A percentile compares a stretch with the other conserved stretches of the same genome.
Evolutionary conservation across 192 early-diverging fungal species (phyloP).

Genomic region (Diversispora epigaea): DNA sequence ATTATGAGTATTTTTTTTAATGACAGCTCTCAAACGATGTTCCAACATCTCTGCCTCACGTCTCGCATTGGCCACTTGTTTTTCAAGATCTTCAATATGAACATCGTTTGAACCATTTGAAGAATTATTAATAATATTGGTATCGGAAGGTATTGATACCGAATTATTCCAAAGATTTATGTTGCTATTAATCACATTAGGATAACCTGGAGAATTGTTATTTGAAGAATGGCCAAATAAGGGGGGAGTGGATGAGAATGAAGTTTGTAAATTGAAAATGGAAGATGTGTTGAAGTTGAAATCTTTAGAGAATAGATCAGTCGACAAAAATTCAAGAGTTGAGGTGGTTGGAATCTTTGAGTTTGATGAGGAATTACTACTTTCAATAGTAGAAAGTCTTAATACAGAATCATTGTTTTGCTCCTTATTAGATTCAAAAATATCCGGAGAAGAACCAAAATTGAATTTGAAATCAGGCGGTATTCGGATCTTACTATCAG

Average conservation of each 20-base stretch:
- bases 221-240: constrained; percentile 7
- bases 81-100: constrained; percentile 34
- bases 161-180: not conserved
- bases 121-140: not conserved
- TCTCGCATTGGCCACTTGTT: constrained; percentile 35
- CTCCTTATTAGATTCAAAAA: not conserved
- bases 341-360: not conserved
- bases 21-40: constrained; percentile 32
- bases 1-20: constrained; percentile 35
- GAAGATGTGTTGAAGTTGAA: constrained; percentile 24
- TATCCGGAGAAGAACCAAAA: constrained; percentile 6
- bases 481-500: not conserved
- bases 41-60: constrained; percentile 31
- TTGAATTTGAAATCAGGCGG: constrained; percentile 22
- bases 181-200: not conserved
- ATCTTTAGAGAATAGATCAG: constrained; percentile 23
- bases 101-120: not conserved
- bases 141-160: too few relatives aligned
- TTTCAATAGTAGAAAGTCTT: not conserved
- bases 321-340: constrained; percentile 1
- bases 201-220: constrained; percentile 16
- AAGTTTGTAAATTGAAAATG: constrained; percentile 30
- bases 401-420: not conserved
- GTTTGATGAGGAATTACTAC: not conserved
- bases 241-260: constrained; percentile 11